Base-by-base conservation (phyloP, 768 basidiomycete genomes). In the Lactarius vividus region DNA sequence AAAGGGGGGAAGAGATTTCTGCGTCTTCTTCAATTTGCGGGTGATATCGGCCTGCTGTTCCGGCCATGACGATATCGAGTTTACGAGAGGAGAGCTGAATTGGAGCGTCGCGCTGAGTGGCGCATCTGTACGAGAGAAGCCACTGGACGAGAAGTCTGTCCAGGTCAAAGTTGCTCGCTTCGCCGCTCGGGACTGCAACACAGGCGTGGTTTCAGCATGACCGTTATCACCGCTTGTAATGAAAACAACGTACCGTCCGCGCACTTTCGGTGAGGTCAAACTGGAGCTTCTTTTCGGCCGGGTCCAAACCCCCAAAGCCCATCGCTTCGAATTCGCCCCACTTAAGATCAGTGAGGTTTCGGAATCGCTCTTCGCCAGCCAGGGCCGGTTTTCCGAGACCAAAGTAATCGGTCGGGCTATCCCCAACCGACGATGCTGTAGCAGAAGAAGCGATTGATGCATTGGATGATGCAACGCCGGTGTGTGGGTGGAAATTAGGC, bases 221-320 rank as follows among this genome's bases (percentile, higher is more conserved):
- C 23, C 46, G 23, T 49, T 5, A 49, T 23, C 13, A 46, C 44
- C 44, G 10, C n/a, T 40, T n/a, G 16, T 20, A 13, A 68, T n/a
- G 66, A 80, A n/a, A 70, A 81, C 53, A 15, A 72, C 88, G 70
- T 61, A 85, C 86, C 74, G 80, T 82, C 67, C 92, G 82, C 29
- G 95, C 95, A 63, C 87, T 83, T 77, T 98, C 97, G 0, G 88
- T 96, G 68, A 98, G 76, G 75, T 98, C 96, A 75, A 99, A 98
- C 73, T 94, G 86, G 37, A 98, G 81, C 76, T 91, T 91, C 76
- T 87, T 90, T 69, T 85, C 81, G 55, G 80, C 77, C 57, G 73
- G 73, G 31, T 78, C 83, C 35, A 81, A 73, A 18, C 79, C 79
- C 8, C 85, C 84, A 68, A n/a, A 97, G 0, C 95, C 95, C 76